Conservation (phyloP, 805 yeast genomes). For the Ogataea polymorpha region DNA sequence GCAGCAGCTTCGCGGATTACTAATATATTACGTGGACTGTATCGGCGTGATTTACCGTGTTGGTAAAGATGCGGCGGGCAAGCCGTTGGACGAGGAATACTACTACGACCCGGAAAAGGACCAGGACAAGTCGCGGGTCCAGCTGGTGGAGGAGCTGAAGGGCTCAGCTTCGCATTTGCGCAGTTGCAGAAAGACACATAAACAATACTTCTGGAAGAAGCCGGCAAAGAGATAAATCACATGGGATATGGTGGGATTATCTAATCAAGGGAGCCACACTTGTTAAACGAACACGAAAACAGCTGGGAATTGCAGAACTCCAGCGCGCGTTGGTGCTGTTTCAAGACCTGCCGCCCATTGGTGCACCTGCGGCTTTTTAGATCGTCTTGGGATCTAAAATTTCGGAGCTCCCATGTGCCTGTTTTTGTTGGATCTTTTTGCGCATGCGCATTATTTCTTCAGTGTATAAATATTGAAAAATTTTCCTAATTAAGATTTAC, state of each 20-base stretch:
- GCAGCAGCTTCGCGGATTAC: slow-evolving; percentile 42
- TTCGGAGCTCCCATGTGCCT: slow-evolving; percentile 8
- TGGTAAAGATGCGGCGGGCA: slow-evolving; percentile 97
- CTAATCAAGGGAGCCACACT: slow-evolving; percentile 7
- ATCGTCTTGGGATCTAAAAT: background rate
- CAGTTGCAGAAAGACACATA: slow-evolving; percentile 89
- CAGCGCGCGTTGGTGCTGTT: background rate
- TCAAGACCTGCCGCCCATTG: background rate
- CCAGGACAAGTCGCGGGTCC: slow-evolving; percentile 62
- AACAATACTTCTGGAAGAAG: slow-evolving; percentile 76
- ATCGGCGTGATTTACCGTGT: slow-evolving; percentile 85
- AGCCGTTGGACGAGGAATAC: slow-evolving; percentile 88
- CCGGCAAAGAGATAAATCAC: slow-evolving; percentile 34
- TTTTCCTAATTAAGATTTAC: slow-evolving; percentile 8
- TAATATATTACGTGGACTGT: slow-evolving; percentile 47
- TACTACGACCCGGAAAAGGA: slow-evolving; percentile 87
- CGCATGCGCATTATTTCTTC: slow-evolving; percentile 10
- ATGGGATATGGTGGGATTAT: slow-evolving; percentile 4
- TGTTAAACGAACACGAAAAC: background rate
- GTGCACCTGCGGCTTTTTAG: background rate
- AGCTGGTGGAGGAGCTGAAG: slow-evolving; percentile 68
- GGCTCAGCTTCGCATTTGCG: slow-evolving; percentile 76
- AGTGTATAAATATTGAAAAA: slow-evolving; percentile 12
- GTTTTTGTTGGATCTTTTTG: slow-evolving; percentile 12
- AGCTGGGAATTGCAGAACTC: background rate